Conservation (phyloP, 257 asterid species). For the Misopates orontium region DNA sequence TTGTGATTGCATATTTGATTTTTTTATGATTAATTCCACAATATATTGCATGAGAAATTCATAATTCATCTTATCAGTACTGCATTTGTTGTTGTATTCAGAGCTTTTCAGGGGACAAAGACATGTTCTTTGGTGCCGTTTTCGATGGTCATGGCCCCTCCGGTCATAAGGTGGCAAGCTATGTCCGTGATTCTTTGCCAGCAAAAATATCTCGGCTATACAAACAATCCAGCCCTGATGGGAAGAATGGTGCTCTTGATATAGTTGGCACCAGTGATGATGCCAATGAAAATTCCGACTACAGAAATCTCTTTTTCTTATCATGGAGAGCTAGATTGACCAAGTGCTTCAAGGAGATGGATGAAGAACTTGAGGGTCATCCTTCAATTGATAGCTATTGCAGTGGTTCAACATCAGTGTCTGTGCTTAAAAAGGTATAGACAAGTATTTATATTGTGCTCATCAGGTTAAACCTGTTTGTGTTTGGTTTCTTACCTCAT, state of each 20-base stretch:
- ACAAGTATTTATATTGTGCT: not conserved
- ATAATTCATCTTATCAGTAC: not conserved
- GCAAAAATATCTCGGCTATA: conserved; percentile 54
- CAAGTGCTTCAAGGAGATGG: conserved; percentile 61
- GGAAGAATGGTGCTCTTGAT: conserved; percentile 29
- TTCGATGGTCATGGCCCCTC: conserved; percentile 94
- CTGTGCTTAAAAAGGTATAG: conserved; percentile 69
- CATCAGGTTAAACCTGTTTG: not conserved
- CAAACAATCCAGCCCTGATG: conserved; percentile 31
- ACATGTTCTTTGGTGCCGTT: conserved; percentile 65
- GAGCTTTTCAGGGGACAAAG: conserved; percentile 76
- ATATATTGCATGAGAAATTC: not conserved
- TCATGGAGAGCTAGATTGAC: conserved; percentile 60
- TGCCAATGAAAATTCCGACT: conserved; percentile 26
- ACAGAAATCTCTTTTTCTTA: conserved; percentile 38
- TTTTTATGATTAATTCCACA: too few relatives aligned
- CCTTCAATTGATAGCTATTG: conserved; percentile 63
- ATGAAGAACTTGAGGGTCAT: conserved; percentile 60
- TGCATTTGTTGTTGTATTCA: conserved; percentile 22
- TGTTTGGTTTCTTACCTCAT: not conserved
- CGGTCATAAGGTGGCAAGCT: conserved; percentile 77
- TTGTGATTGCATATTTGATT: too few relatives aligned
- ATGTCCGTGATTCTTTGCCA: conserved; percentile 67
- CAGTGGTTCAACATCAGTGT: conserved; percentile 83
- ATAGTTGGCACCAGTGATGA: conserved; percentile 8